Evolutionary conservation across 108 stramenopile species (phyloP), one percentile per base, ranked within the genome.

Genomic region (Fragilariopsis cylindrus): DNA sequence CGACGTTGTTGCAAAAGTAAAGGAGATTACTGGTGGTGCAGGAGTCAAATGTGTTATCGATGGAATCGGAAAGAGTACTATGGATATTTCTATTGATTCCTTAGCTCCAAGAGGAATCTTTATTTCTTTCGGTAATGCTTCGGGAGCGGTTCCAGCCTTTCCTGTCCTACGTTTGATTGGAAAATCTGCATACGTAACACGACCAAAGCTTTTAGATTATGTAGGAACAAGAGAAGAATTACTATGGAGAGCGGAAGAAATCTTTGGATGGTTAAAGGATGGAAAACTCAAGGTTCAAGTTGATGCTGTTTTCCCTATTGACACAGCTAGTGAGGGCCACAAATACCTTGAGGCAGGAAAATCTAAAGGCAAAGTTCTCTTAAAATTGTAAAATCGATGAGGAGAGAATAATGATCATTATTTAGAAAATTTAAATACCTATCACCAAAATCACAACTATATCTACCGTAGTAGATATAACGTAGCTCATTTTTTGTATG

Each of bases 141-240:
- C 88, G 21, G 94, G 94, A n/a, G 87, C 92, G 42, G 91, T 92
- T 8, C 94, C 94, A 8, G 84, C 92, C 49, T 93, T 93, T 71
- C 90, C 92, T 15, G 85, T 92, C 5, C 73, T 96, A 16, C 73
- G 82, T 47, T 79, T 93, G 66, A 83, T 88, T 57, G 84, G 82
- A 8, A 85, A 90, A 57, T 92, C 89, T 52, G 88, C 87, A 15
- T 96, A 88, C 72, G 84, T 96, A 13, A 92, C 92, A 9, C 80
- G 94, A 55, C 94, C 94, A 41, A 92, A 90, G 72, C 74, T 96
- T n/a, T 71, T 87, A 58, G 94, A 91, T 57, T 96, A 96, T 81
- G 82, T 80, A 18, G 70, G 75, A 46, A 76, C 76, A 43, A 72
- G 87, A 30, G 88, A 90, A 50, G 94, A 96, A 71, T 65, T 93